These are phyloP conservation scores for Alternaria arbusti DNA, from an alignment of 2,329 filamentous ascomycete genomes.

Conservation along the genomic window DNA sequence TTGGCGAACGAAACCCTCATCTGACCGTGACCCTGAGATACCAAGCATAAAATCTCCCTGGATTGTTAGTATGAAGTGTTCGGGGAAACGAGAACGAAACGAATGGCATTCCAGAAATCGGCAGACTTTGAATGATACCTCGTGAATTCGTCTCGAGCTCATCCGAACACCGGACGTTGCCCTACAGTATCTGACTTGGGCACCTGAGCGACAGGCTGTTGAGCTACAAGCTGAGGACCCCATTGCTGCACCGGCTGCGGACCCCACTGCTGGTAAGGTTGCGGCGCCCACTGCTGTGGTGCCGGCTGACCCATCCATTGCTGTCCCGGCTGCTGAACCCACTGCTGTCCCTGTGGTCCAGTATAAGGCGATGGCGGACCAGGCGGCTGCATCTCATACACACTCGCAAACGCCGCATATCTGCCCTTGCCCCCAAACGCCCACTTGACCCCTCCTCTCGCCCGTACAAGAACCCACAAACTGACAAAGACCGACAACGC, in stretches of 20 bases:
- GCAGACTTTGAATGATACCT: neutral
- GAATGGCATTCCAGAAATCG: neutral
- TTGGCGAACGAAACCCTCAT: neutral
- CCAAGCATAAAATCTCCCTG: neutral
- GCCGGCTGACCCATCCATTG: slow-evolving; percentile 12
- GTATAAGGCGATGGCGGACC: neutral
- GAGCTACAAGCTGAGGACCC: neutral
- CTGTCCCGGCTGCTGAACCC: neutral
- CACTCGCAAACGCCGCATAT: slow-evolving; percentile 35
- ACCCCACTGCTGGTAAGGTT: slow-evolving; percentile 9
- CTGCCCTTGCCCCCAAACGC: slow-evolving; percentile 33
- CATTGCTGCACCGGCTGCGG: neutral
- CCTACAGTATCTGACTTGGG: slow-evolving; percentile 6
- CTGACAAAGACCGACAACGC: slow-evolving; percentile 24
- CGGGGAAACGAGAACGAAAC: too few species aligned
- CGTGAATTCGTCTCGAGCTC: neutral
- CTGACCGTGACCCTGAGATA: neutral
- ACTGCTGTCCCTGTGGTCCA: neutral
- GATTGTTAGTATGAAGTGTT: neutral
- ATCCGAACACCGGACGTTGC: slow-evolving; percentile 5
- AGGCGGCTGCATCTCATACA: slow-evolving; percentile 30
- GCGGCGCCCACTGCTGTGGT: slow-evolving; percentile 13
- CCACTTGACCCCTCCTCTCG: slow-evolving; percentile 38
- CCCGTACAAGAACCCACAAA: slow-evolving; percentile 26
- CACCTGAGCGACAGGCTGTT: neutral